A percentile compares a stretch with the other conserved stretches of the same genome.
Conservation (phyloP, 2,329 filamentous ascomycete species). For the Aureobasidium sp. region DNA sequence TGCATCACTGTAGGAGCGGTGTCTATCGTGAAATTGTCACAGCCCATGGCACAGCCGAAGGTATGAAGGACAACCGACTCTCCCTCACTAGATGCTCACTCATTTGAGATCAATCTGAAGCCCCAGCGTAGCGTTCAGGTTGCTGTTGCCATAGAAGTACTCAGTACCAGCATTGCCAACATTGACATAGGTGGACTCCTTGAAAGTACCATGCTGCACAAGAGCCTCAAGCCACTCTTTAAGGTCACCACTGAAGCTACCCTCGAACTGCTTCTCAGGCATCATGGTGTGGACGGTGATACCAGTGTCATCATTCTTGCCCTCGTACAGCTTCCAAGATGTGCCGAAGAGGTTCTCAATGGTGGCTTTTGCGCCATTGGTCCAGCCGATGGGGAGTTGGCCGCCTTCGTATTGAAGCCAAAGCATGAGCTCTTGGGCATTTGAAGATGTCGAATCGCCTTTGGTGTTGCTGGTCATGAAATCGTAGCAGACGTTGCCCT, state of each 20-base stretch:
- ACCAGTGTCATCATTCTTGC: conserved; percentile 34
- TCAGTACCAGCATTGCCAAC: conserved; percentile 34
- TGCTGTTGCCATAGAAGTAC: conserved; percentile 11
- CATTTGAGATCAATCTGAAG: conserved; percentile 2
- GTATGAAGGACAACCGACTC: background rate
- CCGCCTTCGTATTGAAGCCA: conserved; percentile 39
- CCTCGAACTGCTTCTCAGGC: conserved; percentile 31
- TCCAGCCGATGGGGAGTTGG: conserved; percentile 38
- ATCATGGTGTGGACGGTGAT: conserved; percentile 36
- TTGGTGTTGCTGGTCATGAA: conserved; percentile 39
- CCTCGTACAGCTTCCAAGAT: conserved; percentile 37
- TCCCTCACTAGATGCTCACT: background rate
- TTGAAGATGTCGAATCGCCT: conserved; percentile 34
- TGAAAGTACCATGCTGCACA: conserved; percentile 31
- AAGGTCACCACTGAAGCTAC: conserved; percentile 32
- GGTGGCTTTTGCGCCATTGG: conserved; percentile 28
- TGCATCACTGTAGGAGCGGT: too few relatives aligned
- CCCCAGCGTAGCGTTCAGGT: conserved; percentile 5
- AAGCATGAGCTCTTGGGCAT: conserved; percentile 38
- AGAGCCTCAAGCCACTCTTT: conserved; percentile 36
- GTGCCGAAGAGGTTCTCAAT: conserved; percentile 31
- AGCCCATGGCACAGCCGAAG: too few relatives aligned
- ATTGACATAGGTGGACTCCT: conserved; percentile 33
- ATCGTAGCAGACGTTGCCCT: conserved; percentile 38
- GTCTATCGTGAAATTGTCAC: too few relatives aligned